Conservation (phyloP, 257 asterid genomes). For the Solanum raphanifolium region DNA sequence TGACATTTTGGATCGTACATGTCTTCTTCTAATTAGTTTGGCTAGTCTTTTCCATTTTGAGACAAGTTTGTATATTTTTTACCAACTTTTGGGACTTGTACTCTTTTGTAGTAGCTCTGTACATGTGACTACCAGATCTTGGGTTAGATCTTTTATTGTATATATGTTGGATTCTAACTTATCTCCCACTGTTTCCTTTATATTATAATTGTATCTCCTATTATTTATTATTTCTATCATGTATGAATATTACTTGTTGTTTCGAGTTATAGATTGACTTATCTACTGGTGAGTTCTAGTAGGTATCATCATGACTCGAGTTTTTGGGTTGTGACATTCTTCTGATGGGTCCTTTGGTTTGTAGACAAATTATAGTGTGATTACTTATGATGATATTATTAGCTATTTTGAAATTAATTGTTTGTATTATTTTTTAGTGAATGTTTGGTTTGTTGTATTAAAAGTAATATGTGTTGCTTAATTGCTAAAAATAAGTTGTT, state of each 20-base stretch:
- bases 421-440: neutral
- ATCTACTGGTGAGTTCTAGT: too few relatives aligned
- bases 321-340: neutral
- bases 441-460: neutral
- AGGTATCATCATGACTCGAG: neutral
- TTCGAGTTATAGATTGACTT: neutral
- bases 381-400: neutral
- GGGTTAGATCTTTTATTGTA: neutral
- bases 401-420: neutral
- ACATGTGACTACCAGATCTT: too few relatives aligned
- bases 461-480: neutral
- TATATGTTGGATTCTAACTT: neutral
- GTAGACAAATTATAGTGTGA: neutral
- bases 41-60: neutral
- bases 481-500: neutral
- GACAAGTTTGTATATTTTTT: neutral
- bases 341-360: neutral
- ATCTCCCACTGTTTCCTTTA: neutral
- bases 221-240: neutral
- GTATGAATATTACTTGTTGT: neutral
- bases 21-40: neutral
- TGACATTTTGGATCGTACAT: neutral
- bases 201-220: neutral
- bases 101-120: neutral
- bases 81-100: neutral